Evolutionary conservation across 169 alveolate species (phyloP).

Genomic region (Plasmodium coatneyi): DNA sequence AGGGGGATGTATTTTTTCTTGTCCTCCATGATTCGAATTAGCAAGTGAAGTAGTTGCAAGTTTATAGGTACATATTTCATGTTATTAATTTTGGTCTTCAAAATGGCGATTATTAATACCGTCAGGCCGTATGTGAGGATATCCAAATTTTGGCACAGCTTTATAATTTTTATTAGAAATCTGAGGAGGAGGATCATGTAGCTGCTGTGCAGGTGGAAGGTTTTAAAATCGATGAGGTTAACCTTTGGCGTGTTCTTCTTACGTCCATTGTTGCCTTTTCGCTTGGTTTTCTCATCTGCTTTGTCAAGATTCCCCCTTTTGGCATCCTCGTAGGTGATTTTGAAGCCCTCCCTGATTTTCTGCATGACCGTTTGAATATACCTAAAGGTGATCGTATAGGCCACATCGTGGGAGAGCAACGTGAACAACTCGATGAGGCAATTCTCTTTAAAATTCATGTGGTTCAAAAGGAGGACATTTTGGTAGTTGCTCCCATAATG

Average conservation of each 20-base stretch:
- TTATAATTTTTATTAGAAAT: constrained; percentile 22
- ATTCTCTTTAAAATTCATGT: constrained; percentile 65
- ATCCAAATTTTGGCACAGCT: constrained; percentile 27
- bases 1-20: constrained; percentile 65
- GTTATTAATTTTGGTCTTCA: constrained; percentile 44
- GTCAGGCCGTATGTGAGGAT: constrained; percentile 47
- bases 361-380: constrained; percentile 56
- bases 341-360: constrained; percentile 43
- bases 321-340: not conserved
- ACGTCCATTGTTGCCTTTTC: not conserved
- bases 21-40: constrained; percentile 63
- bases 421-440: constrained; percentile 68
- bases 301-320: not conserved
- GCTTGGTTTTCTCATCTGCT: not conserved
- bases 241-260: not conserved
- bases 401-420: constrained; percentile 54
- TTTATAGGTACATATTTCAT: constrained; percentile 65
- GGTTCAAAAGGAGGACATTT: not conserved
- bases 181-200: constrained; percentile 18
- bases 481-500: constrained; percentile 26
- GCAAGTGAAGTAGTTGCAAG: constrained; percentile 31
- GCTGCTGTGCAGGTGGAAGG: constrained; percentile 36
- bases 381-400: constrained; percentile 35
- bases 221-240: not conserved
- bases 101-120: constrained; percentile 40